Conservation (phyloP, 2,329 filamentous ascomycete genomes). For the Aspergillus sp. region DNA sequence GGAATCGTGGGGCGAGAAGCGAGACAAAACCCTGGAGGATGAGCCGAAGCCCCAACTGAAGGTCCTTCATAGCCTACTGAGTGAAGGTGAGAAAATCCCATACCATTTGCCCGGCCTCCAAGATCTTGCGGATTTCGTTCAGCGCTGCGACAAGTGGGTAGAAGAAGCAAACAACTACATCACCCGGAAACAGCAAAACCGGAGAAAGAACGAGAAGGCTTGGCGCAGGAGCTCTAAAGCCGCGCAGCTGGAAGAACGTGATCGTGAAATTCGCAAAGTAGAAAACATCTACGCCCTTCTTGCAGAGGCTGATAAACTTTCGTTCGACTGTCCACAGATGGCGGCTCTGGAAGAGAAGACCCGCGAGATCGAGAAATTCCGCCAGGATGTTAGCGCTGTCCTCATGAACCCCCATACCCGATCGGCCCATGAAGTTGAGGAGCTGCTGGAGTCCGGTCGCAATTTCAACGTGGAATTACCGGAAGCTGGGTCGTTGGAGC, state of each 20-base stretch:
- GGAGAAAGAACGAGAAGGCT: constrained; percentile 84
- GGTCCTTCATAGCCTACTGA: constrained; percentile 68
- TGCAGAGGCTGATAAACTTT: constrained; percentile 71
- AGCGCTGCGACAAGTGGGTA: constrained; percentile 94
- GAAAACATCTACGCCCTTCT: constrained; percentile 81
- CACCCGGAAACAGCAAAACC: constrained; percentile 92
- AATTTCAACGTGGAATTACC: constrained; percentile 85
- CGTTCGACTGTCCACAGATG: constrained; percentile 91
- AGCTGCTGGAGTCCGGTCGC: constrained; percentile 80
- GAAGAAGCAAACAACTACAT: constrained; percentile 95
- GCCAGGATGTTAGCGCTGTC: constrained; percentile 61
- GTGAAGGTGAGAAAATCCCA: constrained; percentile 93
- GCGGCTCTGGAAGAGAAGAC: constrained; percentile 74
- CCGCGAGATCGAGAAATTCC: constrained; percentile 75
- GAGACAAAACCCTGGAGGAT: constrained; percentile 73
- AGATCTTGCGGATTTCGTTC: constrained; percentile 79
- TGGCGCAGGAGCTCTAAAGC: constrained; percentile 67
- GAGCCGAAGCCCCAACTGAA: constrained; percentile 79
- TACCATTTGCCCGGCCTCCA: constrained; percentile 76
- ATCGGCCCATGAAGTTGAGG: constrained; percentile 68
- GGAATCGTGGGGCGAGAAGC: constrained; percentile 83
- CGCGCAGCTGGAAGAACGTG: constrained; percentile 72
- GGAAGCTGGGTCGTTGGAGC: constrained; percentile 74
- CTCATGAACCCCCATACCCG: constrained; percentile 57
- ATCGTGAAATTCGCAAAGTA: constrained; percentile 76